Percentiles rank a stretch among this genome's conserved stretches.
Evolutionary conservation across 2,329 filamentous ascomycete species (phyloP).

Genomic region (Colletotrichum sp.): DNA sequence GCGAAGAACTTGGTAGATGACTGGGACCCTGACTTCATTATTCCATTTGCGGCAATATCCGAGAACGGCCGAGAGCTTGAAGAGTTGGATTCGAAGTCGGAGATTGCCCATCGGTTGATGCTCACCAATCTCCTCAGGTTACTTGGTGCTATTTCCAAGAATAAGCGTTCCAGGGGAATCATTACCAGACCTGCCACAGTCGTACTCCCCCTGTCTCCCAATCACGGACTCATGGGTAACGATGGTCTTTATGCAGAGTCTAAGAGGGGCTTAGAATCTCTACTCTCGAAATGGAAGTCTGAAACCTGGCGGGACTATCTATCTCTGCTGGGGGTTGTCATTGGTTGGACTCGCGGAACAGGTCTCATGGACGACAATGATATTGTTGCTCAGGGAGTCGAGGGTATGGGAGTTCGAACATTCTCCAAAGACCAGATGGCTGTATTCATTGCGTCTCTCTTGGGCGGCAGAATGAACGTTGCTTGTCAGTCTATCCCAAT

Average conservation of each 20-base stretch:
- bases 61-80: conserved; percentile 98
- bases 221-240: conserved; percentile 97
- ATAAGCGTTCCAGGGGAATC: conserved; percentile 86
- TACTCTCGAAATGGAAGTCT: conserved; percentile 98
- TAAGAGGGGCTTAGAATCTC: conserved; percentile 92
- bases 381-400: conserved; percentile 93
- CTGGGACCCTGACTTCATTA: conserved; percentile 95
- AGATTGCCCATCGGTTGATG: conserved; percentile 98
- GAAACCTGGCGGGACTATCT: conserved; percentile 98
- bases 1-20: conserved; percentile 97
- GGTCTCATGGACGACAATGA: conserved; percentile 98
- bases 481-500: conserved; percentile 94
- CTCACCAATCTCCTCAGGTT: conserved; percentile 93
- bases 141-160: conserved; percentile 84
- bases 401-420: conserved; percentile 93
- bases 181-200: conserved; percentile 96
- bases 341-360: conserved; percentile 98
- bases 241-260: conserved; percentile 98
- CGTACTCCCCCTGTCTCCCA: conserved; percentile 92
- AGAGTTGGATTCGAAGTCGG: conserved; percentile 93
- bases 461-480: conserved; percentile 91
- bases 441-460: conserved; percentile 93
- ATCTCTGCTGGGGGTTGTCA: conserved; percentile 96
- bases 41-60: conserved; percentile 96
- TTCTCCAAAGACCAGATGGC: conserved; percentile 99